These are phyloP conservation scores for Bruguiera hainesii DNA, from an alignment of 441 rosid genomes.

Conservation along the genomic window DNA sequence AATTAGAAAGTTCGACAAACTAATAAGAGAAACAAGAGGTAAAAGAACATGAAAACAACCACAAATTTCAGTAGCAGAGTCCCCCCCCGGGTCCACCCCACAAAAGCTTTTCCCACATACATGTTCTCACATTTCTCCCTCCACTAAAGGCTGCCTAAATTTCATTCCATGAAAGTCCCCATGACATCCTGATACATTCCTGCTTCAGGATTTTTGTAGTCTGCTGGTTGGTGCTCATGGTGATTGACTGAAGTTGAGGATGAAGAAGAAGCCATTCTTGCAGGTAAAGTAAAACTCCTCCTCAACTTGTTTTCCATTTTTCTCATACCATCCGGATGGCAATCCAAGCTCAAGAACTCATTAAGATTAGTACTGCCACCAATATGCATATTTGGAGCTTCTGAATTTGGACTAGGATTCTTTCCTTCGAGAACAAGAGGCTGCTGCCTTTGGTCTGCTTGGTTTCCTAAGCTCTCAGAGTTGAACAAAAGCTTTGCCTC, in stretches of 20 bases:
- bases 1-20: constrained; percentile 23
- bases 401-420: constrained; percentile 38
- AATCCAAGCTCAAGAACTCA: constrained; percentile 75
- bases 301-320: constrained; percentile 70
- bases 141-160: background rate
- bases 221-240: constrained; percentile 40
- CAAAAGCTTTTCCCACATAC: constrained; percentile 25
- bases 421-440: constrained; percentile 35
- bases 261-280: constrained; percentile 72
- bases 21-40: constrained; percentile 13
- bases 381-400: constrained; percentile 26
- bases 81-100: background rate
- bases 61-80: constrained; percentile 18
- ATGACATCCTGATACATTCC: constrained; percentile 71
- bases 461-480: constrained; percentile 51
- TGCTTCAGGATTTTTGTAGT: constrained; percentile 49
- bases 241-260: constrained; percentile 68
- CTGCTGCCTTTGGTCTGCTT: constrained; percentile 35
- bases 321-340: constrained; percentile 42
- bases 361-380: constrained; percentile 35
- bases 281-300: constrained; percentile 74
- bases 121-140: constrained; percentile 11
- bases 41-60: constrained; percentile 17
- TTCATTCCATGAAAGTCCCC: constrained; percentile 81
- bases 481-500: constrained; percentile 69